Evolutionary conservation across 805 yeast genomes (phyloP).

Genomic region (Blastobotrys attinorum): DNA sequence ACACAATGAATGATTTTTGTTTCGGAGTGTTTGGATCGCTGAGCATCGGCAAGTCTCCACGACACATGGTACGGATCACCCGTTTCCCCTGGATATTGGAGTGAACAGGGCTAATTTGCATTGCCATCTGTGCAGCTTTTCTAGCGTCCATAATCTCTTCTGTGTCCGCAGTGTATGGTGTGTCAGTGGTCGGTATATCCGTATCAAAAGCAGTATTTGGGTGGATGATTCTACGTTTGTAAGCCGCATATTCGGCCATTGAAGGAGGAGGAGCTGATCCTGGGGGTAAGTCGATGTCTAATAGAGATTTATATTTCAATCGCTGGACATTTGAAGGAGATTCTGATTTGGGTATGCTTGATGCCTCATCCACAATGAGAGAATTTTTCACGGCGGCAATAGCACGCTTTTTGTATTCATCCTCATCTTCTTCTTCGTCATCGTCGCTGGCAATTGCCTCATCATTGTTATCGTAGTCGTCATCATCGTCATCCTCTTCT

Average conservation of each 20-base stretch:
- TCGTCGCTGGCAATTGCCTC: conserved; percentile 23
- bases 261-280: conserved; percentile 16
- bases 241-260: conserved; percentile 48
- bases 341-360: conserved; percentile 15
- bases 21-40: conserved; percentile 14
- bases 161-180: conserved; percentile 62
- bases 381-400: neutral
- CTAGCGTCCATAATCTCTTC: conserved; percentile 59
- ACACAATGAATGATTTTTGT: conserved; percentile 56
- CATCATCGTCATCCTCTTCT: conserved; percentile 44
- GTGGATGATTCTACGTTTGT: conserved; percentile 52
- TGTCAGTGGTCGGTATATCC: conserved; percentile 21
- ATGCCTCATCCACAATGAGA: conserved; percentile 3
- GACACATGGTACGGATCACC: conserved; percentile 59
- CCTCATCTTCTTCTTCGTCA: conserved; percentile 42
- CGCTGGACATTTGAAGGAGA: conserved; percentile 9
- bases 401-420: conserved; percentile 6
- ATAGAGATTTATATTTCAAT: conserved; percentile 19
- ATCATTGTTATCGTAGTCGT: conserved; percentile 9
- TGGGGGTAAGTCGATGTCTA: conserved; percentile 11
- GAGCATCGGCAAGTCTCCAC: conserved; percentile 56
- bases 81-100: conserved; percentile 46
- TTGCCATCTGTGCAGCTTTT: conserved; percentile 46
- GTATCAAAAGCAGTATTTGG: conserved; percentile 41
- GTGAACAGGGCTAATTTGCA: conserved; percentile 48